Evolutionary conservation across 2,329 filamentous ascomycete species (phyloP).

Genomic region (Xylariaceae sp.): DNA sequence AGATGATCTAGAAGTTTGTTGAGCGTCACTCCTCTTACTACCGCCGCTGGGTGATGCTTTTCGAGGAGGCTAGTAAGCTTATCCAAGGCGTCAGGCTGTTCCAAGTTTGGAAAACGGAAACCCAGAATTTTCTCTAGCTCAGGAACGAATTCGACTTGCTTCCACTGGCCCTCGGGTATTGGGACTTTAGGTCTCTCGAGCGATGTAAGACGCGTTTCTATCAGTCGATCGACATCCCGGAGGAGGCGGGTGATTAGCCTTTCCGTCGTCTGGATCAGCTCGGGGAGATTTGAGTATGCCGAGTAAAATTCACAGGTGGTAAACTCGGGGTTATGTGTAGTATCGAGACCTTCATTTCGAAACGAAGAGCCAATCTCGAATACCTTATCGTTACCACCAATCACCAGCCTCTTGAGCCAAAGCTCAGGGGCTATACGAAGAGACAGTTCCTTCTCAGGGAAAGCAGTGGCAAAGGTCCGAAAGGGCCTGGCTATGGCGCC

Average conservation of each 20-base stretch:
- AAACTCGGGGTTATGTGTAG: conserved; percentile 94
- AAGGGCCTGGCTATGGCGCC: conserved; percentile 87
- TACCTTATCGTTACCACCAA: conserved; percentile 81
- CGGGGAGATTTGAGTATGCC: conserved; percentile 70
- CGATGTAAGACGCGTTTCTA: conserved; percentile 37
- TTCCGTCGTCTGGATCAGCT: conserved; percentile 73
- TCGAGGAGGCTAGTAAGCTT: conserved; percentile 48
- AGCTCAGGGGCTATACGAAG: conserved; percentile 90
- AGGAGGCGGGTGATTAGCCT: conserved; percentile 59
- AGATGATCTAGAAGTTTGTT: conserved; percentile 74
- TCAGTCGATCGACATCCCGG: conserved; percentile 42
- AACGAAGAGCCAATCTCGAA: conserved; percentile 94
- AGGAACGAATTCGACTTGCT: conserved; percentile 74
- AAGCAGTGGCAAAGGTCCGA: conserved; percentile 70
- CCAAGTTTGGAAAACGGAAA: conserved; percentile 59
- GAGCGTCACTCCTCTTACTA: conserved; percentile 49
- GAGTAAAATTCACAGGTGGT: conserved; percentile 97
- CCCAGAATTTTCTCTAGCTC: conserved; percentile 65
- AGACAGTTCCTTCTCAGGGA: conserved; percentile 64
- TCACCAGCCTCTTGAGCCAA: conserved; percentile 86
- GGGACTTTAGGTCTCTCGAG: conserved; percentile 44
- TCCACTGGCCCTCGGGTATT: conserved; percentile 52
- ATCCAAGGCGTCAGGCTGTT: conserved; percentile 47
- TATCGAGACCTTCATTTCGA: conserved; percentile 87
- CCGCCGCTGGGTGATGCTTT: conserved; percentile 60